Conservation (phyloP, 2,329 filamentous ascomycete genomes). For the Decorospora gaudefroyi region DNA sequence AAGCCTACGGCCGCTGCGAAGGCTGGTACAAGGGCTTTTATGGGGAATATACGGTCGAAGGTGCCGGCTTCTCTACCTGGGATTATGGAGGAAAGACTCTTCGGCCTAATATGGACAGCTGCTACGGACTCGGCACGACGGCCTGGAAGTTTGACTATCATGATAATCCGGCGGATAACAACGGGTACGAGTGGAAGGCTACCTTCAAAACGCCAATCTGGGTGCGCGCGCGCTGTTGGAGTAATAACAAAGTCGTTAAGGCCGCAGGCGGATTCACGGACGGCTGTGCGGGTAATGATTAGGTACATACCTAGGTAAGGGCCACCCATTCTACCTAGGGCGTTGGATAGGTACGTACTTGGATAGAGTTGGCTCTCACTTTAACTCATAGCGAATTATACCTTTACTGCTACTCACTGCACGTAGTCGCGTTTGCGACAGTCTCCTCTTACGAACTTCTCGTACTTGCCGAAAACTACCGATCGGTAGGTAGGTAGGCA, state of each 20-base stretch:
- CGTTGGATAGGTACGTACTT: too few relatives aligned
- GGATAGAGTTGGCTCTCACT: too few relatives aligned
- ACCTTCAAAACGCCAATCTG: not conserved
- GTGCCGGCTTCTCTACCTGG: slow-evolving; percentile 6
- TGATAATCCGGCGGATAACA: slow-evolving; percentile 1
- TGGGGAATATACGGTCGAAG: slow-evolving; percentile 2
- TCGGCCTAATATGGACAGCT: slow-evolving; percentile 6
- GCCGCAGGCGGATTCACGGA: slow-evolving; percentile 1
- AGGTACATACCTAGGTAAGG: too few relatives aligned
- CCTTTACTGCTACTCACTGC: too few relatives aligned
- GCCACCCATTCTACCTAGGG: too few relatives aligned
- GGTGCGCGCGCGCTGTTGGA: slow-evolving; percentile 2
- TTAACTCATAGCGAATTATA: too few relatives aligned
- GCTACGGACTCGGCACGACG: slow-evolving; percentile 8
- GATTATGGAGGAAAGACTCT: slow-evolving; percentile 3
- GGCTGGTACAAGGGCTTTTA: slow-evolving; percentile 3
- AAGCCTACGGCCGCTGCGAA: slow-evolving; percentile 3
- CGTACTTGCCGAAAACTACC: too few relatives aligned
- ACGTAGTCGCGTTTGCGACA: too few relatives aligned
- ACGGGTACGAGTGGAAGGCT: not conserved
- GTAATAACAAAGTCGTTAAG: slow-evolving; percentile 4
- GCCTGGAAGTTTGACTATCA: slow-evolving; percentile 7
- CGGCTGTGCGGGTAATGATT: not conserved
- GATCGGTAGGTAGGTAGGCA: too few relatives aligned
- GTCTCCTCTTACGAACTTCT: too few relatives aligned